Evolutionary conservation across 257 asterid species (phyloP).

Genomic region (Solanum gandarillasii): DNA sequence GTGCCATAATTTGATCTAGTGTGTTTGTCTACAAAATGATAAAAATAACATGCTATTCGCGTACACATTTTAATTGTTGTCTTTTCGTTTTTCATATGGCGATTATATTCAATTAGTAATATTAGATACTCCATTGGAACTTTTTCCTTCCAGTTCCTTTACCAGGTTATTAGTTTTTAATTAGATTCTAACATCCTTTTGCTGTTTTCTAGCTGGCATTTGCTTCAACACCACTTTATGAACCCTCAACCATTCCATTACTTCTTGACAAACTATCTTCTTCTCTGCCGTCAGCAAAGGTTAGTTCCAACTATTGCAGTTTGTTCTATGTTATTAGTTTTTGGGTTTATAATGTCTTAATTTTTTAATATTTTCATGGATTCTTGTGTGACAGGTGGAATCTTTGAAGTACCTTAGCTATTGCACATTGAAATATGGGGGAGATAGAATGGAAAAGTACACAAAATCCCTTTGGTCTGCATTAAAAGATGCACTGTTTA

Average conservation of each 20-base stretch:
- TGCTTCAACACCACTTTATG: conserved; percentile 79
- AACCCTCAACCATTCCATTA: conserved; percentile 68
- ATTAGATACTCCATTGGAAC: not conserved
- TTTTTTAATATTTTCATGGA: conserved; percentile 5
- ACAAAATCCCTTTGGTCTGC: conserved; percentile 67
- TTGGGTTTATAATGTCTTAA: not conserved
- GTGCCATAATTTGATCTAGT: not conserved
- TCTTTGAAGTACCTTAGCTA: conserved; percentile 70
- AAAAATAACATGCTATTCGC: not conserved
- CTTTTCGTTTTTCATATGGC: not conserved
- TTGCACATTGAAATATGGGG: conserved; percentile 62
- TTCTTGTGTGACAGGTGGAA: conserved; percentile 50
- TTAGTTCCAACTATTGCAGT: conserved; percentile 16
- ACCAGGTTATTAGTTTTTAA: not conserved
- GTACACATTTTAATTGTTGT: not conserved
- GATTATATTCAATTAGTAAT: not conserved
- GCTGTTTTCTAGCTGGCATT: conserved; percentile 67
- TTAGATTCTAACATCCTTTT: conserved; percentile 16
- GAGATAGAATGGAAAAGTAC: conserved; percentile 52
- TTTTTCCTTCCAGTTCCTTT: not conserved
- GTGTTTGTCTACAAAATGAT: not conserved
- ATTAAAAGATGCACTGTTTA: conserved; percentile 51
- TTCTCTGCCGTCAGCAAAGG: conserved; percentile 82
- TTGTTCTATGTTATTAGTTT: conserved; percentile 2
- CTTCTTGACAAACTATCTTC: conserved; percentile 86